Percentiles rank a stretch among this genome's conserved stretches.
phyloP scores from a whole-genome alignment of 768 basidiomycete species.

The Serendipita indica region DNA sequence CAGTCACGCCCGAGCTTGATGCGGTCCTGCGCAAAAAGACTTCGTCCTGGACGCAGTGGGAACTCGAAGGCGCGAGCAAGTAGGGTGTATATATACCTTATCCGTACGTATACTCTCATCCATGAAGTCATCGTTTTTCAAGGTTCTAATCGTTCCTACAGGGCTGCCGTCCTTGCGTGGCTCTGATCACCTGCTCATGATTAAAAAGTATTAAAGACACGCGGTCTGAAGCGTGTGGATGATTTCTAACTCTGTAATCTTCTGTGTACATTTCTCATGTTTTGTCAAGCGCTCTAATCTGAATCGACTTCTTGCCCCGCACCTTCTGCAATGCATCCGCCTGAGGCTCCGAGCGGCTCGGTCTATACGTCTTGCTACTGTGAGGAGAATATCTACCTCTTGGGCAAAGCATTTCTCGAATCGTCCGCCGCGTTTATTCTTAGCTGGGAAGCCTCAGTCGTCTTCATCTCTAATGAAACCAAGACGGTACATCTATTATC shows the following conservation, averaged over 20 bases:
- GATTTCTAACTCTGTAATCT: too few species aligned
- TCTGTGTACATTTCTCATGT: too few species aligned
- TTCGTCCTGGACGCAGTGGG: neutral
- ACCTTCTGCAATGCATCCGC: neutral
- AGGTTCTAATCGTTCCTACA: too few species aligned
- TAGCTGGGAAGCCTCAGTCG: conserved; percentile 36
- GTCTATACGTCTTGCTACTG: conserved; percentile 49
- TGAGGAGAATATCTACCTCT: conserved; percentile 59
- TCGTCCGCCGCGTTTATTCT: conserved; percentile 18
- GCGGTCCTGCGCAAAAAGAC: neutral
- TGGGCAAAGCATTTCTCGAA: conserved; percentile 31
- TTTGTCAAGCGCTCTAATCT: too few species aligned
- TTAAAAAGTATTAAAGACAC: neutral
- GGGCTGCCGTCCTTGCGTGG: too few species aligned
- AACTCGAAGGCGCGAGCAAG: neutral
- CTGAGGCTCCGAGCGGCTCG: neutral
- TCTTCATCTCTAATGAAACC: conserved; percentile 51
- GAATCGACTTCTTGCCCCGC: too few species aligned
- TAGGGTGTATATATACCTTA: too few species aligned
- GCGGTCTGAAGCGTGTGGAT: too few species aligned
- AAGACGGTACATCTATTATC: conserved; percentile 33
- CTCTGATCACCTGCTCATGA: neutral
- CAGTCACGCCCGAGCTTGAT: neutral
- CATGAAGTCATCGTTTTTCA: too few species aligned
- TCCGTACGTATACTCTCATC: too few species aligned